phyloP scores from a whole-genome alignment of 164 flowering plant species.

The Cinnamomum chago region DNA sequence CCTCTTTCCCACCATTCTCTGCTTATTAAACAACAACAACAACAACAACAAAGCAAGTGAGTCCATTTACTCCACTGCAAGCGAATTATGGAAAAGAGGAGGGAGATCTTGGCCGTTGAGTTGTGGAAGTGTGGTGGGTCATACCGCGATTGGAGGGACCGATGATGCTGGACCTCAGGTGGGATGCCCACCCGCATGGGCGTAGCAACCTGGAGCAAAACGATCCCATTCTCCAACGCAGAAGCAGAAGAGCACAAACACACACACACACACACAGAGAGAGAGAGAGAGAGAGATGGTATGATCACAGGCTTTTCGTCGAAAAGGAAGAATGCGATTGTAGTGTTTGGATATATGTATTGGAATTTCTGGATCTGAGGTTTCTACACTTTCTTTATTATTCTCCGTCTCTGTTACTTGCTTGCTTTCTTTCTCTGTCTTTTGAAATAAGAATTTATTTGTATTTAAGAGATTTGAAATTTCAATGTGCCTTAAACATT shows the following conservation, averaged over 20 bases:
- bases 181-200: slow-evolving; percentile 67
- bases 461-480: too few species aligned
- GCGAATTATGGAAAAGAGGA: not conserved
- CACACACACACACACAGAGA: too few species aligned
- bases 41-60: not conserved
- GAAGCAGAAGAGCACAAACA: slow-evolving; percentile 3
- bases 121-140: not conserved
- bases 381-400: too few species aligned
- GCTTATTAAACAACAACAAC: slow-evolving; percentile 6
- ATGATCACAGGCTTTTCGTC: not conserved
- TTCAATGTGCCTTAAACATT: too few species aligned
- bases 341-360: too few species aligned
- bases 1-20: slow-evolving; percentile 49
- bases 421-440: not conserved
- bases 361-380: too few species aligned
- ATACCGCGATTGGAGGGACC: slow-evolving; percentile 59
- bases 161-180: slow-evolving; percentile 49
- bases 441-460: too few species aligned
- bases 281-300: not conserved
- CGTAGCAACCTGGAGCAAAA: slow-evolving; percentile 66
- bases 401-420: not conserved
- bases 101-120: not conserved
- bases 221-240: slow-evolving; percentile 52
- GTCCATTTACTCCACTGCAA: not conserved
- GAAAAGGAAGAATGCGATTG: not conserved